Base-by-base conservation (phyloP, 2,329 filamentous ascomycete species). In the Aspergillus fumigatiaffinis region DNA sequence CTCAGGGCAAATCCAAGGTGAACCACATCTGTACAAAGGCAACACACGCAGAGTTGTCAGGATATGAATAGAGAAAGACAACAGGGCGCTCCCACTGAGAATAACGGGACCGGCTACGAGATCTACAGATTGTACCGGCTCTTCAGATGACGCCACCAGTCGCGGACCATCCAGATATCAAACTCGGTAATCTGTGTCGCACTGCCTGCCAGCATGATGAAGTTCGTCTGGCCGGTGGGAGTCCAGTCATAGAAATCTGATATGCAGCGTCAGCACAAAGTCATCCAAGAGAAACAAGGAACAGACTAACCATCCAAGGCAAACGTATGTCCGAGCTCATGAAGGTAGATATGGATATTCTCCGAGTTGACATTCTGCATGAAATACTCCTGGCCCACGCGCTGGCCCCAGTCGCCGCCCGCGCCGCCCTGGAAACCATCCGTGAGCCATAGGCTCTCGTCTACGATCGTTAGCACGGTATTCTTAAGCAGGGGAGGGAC, bases 161-260 rank as follows among this genome's bases (percentile, higher is more conserved):
- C 60, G 12, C 58, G 56, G 6, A 55, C 38, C 60, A 62, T 62
- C 60, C 58, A 62, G 9, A 41, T 44, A n/a, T 62, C 60, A 32
- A 62, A 62, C 26, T 56, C 53, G 14, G 60, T 62, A 35, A 62
- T 60, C 49, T 62, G 44, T 8, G 50, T 60, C 12, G 60, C 58
- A 10, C 55, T 58, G 1, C 60, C 60, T 5, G 60, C 58, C 14
- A 60, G 52, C 60, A 62, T 62, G 38, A 62, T 58, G 54, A 62
- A 62, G 52, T 35, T 60, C 1, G 20, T 35, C 14, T 53, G 29
- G 26, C 60, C 60, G 3, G 60, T 58, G 0, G 60, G 60, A 20
- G 58, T 59, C 58, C 60, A 62, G 48, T 62, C 60, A 35, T 62
- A 62, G 53, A 62, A 60, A 20, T 62, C 60, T 62, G 3, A 9